Evolutionary conservation across 2,329 filamentous ascomycete species (phyloP), one percentile per base, ranked within the genome.

Genomic region (Alternaria sp.): DNA sequence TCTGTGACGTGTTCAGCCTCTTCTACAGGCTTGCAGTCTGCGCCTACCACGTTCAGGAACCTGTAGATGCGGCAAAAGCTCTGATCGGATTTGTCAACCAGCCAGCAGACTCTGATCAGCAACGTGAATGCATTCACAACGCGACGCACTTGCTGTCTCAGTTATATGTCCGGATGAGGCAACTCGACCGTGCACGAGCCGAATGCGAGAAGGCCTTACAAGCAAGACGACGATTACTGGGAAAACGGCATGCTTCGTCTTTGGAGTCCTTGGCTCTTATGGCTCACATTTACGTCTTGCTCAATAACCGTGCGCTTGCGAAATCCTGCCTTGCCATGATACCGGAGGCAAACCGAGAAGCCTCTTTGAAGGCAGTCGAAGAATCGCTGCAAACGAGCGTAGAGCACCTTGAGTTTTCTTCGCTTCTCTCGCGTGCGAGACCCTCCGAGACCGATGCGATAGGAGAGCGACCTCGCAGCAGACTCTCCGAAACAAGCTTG

Each of bases 261-360:
- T 63, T 73, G 32, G 73, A 75, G 54, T 76, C 74, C 15, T 65
- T 70, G 51, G 71, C 72, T 12, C 67, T 77, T 46, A 74, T 75
- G 71, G 70, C 73, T 25, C 68, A 72, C 40, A 73, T 77, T 44
- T 70, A 69, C 23, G 59, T 70, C 26, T 46, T 69, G 61, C 59
- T 70, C 26, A 54, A 67, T 44, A 70, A 73, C 13, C 66, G 62
- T 11, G 64, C 69, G 30, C 68, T 65, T 46, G 70, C 70, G n/a
- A 72, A 70, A 51, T 69, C 65, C 26, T 73, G 57, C 17, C 65
- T 72, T 45, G 60, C 67, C 19, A 69, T 72, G 62, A 72, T 73
- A 52, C 67, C 67, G 28, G 70, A 68, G 28, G 57, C 13, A 47
- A 60, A 49, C 10, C 65, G 65, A 59, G 65, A 68, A 6, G 49